Evolutionary conservation across 164 flowering plant species (phyloP).

Genomic region (Euptelea pleiosperma): DNA sequence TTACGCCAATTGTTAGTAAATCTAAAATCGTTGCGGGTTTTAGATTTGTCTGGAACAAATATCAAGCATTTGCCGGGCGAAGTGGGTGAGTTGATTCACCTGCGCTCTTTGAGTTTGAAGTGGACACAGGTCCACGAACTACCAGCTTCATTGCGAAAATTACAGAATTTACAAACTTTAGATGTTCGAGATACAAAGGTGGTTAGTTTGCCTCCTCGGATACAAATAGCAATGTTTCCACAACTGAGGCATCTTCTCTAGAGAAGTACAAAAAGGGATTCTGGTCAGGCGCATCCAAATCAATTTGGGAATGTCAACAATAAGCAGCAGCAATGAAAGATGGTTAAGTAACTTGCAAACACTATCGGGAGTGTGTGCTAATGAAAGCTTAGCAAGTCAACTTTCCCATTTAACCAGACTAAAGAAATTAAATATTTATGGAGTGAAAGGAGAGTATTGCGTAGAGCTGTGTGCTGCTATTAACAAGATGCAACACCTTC

Average conservation of each 20-base stretch:
- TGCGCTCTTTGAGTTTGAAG: slow-evolving; percentile 13
- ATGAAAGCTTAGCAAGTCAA: not conserved
- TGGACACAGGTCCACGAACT: not conserved
- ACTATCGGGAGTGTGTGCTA: not conserved
- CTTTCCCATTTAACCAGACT: not conserved
- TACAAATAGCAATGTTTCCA: not conserved
- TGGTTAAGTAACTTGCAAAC: not conserved
- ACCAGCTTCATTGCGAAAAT: slow-evolving; percentile 1
- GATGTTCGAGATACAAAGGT: slow-evolving; percentile 4
- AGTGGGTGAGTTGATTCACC: slow-evolving; percentile 12
- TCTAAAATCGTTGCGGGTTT: slow-evolving; percentile 7
- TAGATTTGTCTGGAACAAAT: slow-evolving; percentile 1
- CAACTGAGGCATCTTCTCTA: slow-evolving; percentile 10
- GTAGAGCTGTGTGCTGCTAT: no score
- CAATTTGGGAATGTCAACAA: no score
- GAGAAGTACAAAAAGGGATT: no score
- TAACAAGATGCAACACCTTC: no score
- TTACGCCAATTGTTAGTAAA: not conserved
- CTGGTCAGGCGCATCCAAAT: not conserved
- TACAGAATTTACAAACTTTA: slow-evolving; percentile 13
- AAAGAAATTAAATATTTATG: not conserved
- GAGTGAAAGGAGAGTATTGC: not conserved
- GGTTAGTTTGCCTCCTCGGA: not conserved
- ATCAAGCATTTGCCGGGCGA: slow-evolving; percentile 14
- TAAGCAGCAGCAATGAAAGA: no score